Conservation (phyloP, 1,139 yeast species). For the Hansenula anomala region DNA sequence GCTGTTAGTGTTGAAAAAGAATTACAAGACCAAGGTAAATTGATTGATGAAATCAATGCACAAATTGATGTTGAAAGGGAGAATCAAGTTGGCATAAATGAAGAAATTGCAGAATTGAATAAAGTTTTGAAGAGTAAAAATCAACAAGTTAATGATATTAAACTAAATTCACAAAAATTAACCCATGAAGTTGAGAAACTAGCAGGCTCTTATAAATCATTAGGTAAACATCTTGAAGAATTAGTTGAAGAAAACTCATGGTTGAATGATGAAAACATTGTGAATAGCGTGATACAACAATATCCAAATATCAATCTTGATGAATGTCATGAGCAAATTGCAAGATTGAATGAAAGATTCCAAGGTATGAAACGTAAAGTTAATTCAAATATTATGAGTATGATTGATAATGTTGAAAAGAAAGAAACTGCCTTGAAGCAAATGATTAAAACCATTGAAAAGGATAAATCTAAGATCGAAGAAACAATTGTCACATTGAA, state of each 20-base stretch:
- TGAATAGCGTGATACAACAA: constrained; percentile 48
- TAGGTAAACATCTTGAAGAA: constrained; percentile 40
- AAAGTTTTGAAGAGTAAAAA: constrained; percentile 47
- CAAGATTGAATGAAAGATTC: constrained; percentile 55
- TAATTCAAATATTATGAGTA: constrained; percentile 83
- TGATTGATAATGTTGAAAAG: constrained; percentile 92
- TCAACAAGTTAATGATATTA: constrained; percentile 43
- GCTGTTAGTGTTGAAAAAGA: constrained; percentile 26
- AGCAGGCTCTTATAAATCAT: constrained; percentile 35
- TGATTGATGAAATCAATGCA: constrained; percentile 34
- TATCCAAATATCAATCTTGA: constrained; percentile 60
- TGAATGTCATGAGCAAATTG: constrained; percentile 55
- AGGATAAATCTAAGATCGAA: constrained; percentile 85
- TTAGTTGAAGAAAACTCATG: constrained; percentile 61
- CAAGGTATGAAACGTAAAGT: constrained; percentile 80
- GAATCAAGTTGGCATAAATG: constrained; percentile 65
- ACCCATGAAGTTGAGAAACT: constrained; percentile 63
- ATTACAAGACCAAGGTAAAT: constrained; percentile 26
- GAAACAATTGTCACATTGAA: constrained; percentile 84
- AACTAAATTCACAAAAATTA: constrained; percentile 53
- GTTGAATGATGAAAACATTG: constrained; percentile 62
- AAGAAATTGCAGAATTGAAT: constrained; percentile 68
- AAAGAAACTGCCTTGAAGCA: constrained; percentile 73
- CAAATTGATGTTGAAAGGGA: constrained; percentile 59
- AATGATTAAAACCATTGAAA: constrained; percentile 85